Evolutionary conservation across 2,329 filamentous ascomycete genomes (phyloP).

Genomic region (Leptographium flavum): DNA sequence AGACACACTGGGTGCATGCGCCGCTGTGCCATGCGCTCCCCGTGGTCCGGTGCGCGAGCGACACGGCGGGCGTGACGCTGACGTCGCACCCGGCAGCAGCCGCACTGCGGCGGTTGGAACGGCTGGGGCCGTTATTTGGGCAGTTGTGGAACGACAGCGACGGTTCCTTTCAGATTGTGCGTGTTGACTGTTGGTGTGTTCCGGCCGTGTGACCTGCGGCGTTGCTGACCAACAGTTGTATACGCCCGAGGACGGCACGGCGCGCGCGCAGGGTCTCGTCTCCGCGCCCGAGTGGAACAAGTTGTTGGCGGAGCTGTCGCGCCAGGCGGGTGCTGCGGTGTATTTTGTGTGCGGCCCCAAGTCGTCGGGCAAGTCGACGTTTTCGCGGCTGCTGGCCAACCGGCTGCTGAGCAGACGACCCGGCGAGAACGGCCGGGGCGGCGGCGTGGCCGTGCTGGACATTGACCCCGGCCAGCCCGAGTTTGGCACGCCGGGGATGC

Average conservation of each 20-base stretch:
- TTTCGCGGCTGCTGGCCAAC: slow-evolving; percentile 52
- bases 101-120: slow-evolving; percentile 37
- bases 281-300: slow-evolving; percentile 48
- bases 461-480: slow-evolving; percentile 68
- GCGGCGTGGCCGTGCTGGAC: slow-evolving; percentile 47
- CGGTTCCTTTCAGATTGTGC: slow-evolving; percentile 5
- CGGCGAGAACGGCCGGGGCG: too few relatives aligned
- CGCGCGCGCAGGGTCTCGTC: slow-evolving; percentile 35
- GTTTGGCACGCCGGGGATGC: slow-evolving; percentile 52
- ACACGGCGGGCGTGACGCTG: slow-evolving; percentile 39
- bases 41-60: slow-evolving; percentile 38
- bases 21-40: slow-evolving; percentile 57
- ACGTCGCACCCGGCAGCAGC: slow-evolving; percentile 34
- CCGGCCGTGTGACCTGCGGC: background rate
- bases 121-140: slow-evolving; percentile 51
- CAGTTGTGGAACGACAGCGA: slow-evolving; percentile 46
- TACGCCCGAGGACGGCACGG: slow-evolving; percentile 27
- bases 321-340: slow-evolving; percentile 12
- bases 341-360: slow-evolving; percentile 56
- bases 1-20: slow-evolving; percentile 43
- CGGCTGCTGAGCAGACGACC: slow-evolving; percentile 42
- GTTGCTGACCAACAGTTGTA: slow-evolving; percentile 27
- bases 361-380: slow-evolving; percentile 63
- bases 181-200: background rate
- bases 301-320: slow-evolving; percentile 33